Evolutionary conservation across 148 eudicot genomes (phyloP), one percentile per base, ranked within the genome.

Genomic region (Silene latifolia): DNA sequence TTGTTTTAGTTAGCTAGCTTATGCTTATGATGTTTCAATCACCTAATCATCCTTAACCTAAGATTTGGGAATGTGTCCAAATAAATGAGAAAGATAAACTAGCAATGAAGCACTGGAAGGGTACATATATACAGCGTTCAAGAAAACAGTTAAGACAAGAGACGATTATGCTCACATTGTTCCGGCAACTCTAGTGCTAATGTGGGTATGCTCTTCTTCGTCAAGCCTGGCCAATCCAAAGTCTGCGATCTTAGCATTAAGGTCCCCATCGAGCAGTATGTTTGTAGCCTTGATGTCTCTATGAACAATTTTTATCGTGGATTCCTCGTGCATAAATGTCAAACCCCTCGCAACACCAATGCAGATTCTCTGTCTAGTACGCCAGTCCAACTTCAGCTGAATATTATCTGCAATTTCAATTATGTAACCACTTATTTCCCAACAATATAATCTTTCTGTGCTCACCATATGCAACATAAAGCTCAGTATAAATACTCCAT

Each of bases 111-210:
- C 35, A 32, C 35, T 32, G 35, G 5, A 32, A 39, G 44, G 44
- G 6, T 39, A 39, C 44, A 39, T 39, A 39, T 39, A 39, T 39
- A 39, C 44, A 63, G n/a, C 11, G 46, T 63, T 15, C 18, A 32
- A 18, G 24, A 54, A 54, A 39, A 32, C 35, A 32, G 35, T 32
- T 32, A 17, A 19, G 5, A 46, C 42, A 39, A 1, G 66, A 46
- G 58, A 66, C 77, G 21, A 72, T 56, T 25, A 2, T 25, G 51
- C 81, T 79, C 62, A 79, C 82, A 80, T 80, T 63, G 82, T 80
- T 64, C 82, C 82, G 15, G 82, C 82, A 74, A 80, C 82, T 74
- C 82, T 80, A 53, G 82, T 79, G 63, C 82, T 79, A 39, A 80
- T 76, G 69, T 80, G 83, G 24, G 83, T 80, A 8, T 67, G 20